Base-by-base conservation (phyloP, 2,329 filamentous ascomycete genomes). In the Exophiala calicioides region DNA sequence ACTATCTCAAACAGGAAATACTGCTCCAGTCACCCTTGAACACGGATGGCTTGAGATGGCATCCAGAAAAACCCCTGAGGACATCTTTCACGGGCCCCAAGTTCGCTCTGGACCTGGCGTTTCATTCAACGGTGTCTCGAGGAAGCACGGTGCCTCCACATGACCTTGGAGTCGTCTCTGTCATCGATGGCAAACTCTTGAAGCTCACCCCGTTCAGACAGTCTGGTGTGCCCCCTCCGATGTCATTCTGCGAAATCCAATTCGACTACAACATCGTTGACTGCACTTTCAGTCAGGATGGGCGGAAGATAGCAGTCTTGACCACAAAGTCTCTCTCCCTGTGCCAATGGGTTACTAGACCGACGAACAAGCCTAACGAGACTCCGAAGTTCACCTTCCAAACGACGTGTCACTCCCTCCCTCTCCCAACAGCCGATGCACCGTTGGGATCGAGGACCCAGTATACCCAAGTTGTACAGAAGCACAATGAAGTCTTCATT, bases 1-100 rank as follows among this genome's bases (percentile, higher is more conserved):
- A 93, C 80, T 97, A 97, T 65, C 75, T 98, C 12, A 98, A 98
- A 70, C 90, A 95, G 65, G 90, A 96, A 63, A 75, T 96, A 58
- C 38, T 58, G 55, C 43, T 50, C 16, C 38, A 56, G 9, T 46
- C 56, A 27, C 34, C 51, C 23, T 29, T 31, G 19, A 35, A 35
- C 27, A 60, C 62, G 6, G 61, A 60, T 26, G 56, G 62, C 13
- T 63, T 74, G 44, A 64, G 61, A 20, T 98, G 93, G 93, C 89
- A 98, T 65, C 81, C 88, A 1, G 93, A 97, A 63, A 90, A 86
- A 64, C 72, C 90, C 3, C 71, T 96, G 24, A 79, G 81, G 10
- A 75, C 93, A 37, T 75, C 80, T 13, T 69, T 80, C 6, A 75
- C 77, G 80, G 69, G 60, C 68, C 62, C 16, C 16, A 26, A 47